Conservation (phyloP, 2,329 filamentous ascomycete species). For the Fusarium verrucosum region DNA sequence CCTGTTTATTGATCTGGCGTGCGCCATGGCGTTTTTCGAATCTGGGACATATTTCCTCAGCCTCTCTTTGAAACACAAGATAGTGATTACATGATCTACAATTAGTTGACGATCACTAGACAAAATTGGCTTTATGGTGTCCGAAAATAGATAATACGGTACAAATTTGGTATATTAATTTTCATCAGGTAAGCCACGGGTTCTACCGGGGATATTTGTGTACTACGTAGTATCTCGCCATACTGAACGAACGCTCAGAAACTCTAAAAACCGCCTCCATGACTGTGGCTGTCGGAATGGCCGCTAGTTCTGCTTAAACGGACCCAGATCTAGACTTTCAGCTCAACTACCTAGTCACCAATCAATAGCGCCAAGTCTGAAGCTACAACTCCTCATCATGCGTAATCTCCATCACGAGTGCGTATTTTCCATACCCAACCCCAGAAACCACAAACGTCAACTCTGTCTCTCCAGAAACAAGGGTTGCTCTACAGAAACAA, state of each 20-base stretch:
- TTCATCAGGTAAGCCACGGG: background rate
- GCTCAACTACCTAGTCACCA: background rate
- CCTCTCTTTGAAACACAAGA: background rate
- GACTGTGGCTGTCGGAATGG: background rate
- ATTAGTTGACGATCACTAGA: background rate
- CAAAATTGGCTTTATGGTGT: background rate
- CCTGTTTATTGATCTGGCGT: background rate
- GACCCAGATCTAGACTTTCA: conserved; percentile 5
- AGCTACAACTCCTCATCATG: background rate
- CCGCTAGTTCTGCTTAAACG: background rate
- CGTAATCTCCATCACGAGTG: conserved; percentile 9
- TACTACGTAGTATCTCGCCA: no score
- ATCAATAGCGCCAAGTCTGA: conserved; percentile 1
- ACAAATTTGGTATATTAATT: background rate
- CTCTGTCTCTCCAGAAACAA: background rate
- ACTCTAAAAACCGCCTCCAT: no score
- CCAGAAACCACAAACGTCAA: background rate
- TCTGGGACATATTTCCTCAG: background rate
- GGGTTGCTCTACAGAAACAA: background rate
- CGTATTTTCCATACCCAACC: conserved; percentile 7
- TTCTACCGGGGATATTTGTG: background rate
- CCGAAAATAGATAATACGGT: background rate
- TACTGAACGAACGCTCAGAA: no score
- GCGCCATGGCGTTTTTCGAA: background rate
- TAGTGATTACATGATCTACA: no score